Conservation (phyloP, 305 asterid genomes). For the Rubia peregrina region DNA sequence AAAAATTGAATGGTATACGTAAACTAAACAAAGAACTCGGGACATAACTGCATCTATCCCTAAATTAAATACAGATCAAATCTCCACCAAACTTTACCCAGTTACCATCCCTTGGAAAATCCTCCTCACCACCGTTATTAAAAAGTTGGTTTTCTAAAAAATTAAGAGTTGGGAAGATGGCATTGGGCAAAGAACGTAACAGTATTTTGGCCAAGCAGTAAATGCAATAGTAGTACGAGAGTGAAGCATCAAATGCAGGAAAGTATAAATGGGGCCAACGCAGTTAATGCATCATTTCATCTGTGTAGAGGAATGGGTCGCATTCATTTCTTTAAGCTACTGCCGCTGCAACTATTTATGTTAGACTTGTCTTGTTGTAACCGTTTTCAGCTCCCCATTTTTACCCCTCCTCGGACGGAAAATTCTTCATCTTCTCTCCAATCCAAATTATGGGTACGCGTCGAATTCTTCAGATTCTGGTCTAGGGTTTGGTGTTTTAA, state of each 20-base stretch:
- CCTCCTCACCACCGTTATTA: too few species aligned
- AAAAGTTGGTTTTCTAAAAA: too few species aligned
- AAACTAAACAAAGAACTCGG: too few species aligned
- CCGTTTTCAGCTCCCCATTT: too few species aligned
- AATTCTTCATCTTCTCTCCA: conserved; percentile 4
- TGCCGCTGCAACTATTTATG: not conserved
- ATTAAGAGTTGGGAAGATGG: too few species aligned
- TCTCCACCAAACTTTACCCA: too few species aligned
- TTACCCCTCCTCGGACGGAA: not conserved
- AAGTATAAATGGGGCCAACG: conserved; percentile 14
- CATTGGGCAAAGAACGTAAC: too few species aligned
- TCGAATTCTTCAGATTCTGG: conserved; percentile 11
- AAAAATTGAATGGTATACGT: too few species aligned
- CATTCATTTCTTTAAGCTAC: conserved; percentile 3
- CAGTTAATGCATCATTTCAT: conserved; percentile 18
- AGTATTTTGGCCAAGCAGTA: too few species aligned
- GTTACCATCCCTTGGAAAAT: too few species aligned
- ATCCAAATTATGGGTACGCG: conserved; percentile 13
- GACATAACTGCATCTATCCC: too few species aligned
- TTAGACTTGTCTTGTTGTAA: conserved; percentile 3
- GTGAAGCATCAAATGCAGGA: conserved; percentile 18
- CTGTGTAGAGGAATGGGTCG: conserved; percentile 1
- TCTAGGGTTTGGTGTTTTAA: not conserved
- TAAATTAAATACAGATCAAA: too few species aligned
- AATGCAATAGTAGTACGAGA: not conserved